Conservation (phyloP, 2,329 filamentous ascomycete species). For the Epichloe festucae region DNA sequence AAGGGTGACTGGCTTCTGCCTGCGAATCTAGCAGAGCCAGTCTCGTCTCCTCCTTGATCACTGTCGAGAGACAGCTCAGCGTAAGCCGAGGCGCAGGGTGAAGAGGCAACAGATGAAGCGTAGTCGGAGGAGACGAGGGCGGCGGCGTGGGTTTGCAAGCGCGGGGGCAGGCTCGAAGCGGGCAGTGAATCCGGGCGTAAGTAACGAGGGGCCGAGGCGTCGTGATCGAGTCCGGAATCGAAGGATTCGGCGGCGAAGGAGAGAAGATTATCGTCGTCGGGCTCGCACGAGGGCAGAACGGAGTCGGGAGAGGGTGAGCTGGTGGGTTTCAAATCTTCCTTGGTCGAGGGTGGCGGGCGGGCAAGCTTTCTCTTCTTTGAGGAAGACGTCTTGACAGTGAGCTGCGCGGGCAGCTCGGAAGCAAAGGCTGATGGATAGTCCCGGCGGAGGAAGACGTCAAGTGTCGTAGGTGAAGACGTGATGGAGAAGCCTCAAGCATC, state of each 20-base stretch:
- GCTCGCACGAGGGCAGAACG: slow-evolving; percentile 40
- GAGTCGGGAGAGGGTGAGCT: slow-evolving; percentile 29
- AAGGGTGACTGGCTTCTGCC: slow-evolving; percentile 40
- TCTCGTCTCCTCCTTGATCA: slow-evolving; percentile 38
- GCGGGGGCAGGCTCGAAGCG: slow-evolving; percentile 38
- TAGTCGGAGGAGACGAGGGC: slow-evolving; percentile 34
- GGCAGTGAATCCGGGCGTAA: slow-evolving; percentile 30
- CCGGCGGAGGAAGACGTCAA: slow-evolving; percentile 2
- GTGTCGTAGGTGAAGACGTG: not conserved
- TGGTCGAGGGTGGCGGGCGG: slow-evolving; percentile 26
- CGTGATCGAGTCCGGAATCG: slow-evolving; percentile 23
- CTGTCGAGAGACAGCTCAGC: slow-evolving; percentile 43
- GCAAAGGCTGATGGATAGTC: slow-evolving; percentile 4
- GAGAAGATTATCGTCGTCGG: slow-evolving; percentile 34
- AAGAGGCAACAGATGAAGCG: slow-evolving; percentile 43
- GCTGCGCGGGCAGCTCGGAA: slow-evolving; percentile 50
- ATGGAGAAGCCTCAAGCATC: slow-evolving; percentile 4
- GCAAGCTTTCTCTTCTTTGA: slow-evolving; percentile 59
- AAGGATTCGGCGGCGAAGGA: slow-evolving; percentile 35
- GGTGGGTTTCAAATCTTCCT: slow-evolving; percentile 25
- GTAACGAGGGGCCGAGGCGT: slow-evolving; percentile 20
- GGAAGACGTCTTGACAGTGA: slow-evolving; percentile 60
- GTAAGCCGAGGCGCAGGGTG: slow-evolving; percentile 41
- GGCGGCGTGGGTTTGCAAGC: slow-evolving; percentile 32
- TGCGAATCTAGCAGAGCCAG: slow-evolving; percentile 24